Percentiles rank a stretch among this genome's conserved stretches.
Conservation (phyloP, 768 basidiomycete species). For the Agaricus sinodeliciosus region DNA sequence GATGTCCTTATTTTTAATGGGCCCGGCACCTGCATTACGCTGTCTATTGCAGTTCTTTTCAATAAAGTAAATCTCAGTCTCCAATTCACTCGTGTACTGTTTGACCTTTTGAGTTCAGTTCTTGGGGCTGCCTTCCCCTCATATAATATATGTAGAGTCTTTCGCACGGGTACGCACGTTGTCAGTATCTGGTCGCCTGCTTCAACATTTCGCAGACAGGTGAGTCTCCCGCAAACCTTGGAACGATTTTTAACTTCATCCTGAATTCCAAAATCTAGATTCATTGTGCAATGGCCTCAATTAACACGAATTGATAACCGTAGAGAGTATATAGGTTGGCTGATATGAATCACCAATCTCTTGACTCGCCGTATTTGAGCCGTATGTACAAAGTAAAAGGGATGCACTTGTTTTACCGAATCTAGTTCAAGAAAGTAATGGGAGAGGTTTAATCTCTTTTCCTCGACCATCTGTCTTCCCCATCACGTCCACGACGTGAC, state of each 20-base stretch:
- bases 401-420: neutral
- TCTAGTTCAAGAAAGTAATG: neutral
- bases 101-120: conserved; percentile 39
- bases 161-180: conserved; percentile 82
- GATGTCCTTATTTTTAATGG: conserved; percentile 89
- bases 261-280: conserved; percentile 34
- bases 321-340: conserved; percentile 54
- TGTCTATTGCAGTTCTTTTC: conserved; percentile 65
- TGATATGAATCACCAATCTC: conserved; percentile 40
- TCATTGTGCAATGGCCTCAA: conserved; percentile 88
- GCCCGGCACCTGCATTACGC: conserved; percentile 85
- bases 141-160: conserved; percentile 84
- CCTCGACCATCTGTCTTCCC: conserved; percentile 76
- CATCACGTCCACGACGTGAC: conserved; percentile 52
- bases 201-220: conserved; percentile 81
- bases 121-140: conserved; percentile 63
- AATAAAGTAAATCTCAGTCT: conserved; percentile 51
- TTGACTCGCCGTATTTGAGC: neutral
- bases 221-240: conserved; percentile 20
- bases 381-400: neutral
- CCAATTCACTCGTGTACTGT: neutral
- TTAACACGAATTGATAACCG: conserved; percentile 32
- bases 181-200: conserved; percentile 78
- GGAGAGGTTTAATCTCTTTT: conserved; percentile 39
- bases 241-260: neutral